Evolutionary conservation across 2,329 filamentous ascomycete species (phyloP).

Genomic region (Ceratocystis cubensis): DNA sequence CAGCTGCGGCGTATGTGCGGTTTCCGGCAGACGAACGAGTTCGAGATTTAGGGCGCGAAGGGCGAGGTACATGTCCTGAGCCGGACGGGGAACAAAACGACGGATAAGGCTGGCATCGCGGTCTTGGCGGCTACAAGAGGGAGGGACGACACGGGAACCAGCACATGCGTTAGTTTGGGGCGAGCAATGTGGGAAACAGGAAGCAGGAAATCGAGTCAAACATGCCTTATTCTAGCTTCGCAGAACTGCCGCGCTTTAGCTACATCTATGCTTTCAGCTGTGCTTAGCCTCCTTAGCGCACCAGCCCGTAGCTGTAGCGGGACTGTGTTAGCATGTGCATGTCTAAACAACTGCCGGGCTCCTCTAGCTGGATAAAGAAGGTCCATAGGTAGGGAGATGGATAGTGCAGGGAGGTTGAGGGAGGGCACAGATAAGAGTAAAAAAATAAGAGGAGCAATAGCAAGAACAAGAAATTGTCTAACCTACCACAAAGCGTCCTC

Average conservation of each 20-base stretch:
- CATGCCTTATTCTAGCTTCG: conserved; percentile 10
- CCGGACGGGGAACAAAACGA: conserved; percentile 64
- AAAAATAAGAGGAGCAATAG: not conserved
- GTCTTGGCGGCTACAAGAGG: conserved; percentile 58
- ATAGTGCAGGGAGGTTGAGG: not conserved
- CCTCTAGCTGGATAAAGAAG: not conserved
- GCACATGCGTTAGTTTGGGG: not conserved
- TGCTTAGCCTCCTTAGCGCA: not conserved
- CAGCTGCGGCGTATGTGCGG: conserved; percentile 75
- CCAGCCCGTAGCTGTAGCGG: not conserved
- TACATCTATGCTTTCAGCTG: conserved; percentile 2
- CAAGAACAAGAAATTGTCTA: not conserved
- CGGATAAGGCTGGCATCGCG: conserved; percentile 77
- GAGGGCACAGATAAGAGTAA: not conserved
- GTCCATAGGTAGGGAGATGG: not conserved
- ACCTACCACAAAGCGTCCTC: not conserved
- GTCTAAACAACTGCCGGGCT: not conserved
- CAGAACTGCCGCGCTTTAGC: conserved; percentile 10
- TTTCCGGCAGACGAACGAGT: conserved; percentile 77
- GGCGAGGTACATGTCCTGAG: conserved; percentile 74
- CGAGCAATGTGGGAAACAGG: not conserved
- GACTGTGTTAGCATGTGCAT: not conserved
- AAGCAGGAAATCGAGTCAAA: not conserved
- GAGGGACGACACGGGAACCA: not conserved
- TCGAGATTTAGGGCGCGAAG: conserved; percentile 89